These are phyloP conservation scores for Populus euphratica DNA, from an alignment of 345 rosid species.

Conservation along the genomic window DNA sequence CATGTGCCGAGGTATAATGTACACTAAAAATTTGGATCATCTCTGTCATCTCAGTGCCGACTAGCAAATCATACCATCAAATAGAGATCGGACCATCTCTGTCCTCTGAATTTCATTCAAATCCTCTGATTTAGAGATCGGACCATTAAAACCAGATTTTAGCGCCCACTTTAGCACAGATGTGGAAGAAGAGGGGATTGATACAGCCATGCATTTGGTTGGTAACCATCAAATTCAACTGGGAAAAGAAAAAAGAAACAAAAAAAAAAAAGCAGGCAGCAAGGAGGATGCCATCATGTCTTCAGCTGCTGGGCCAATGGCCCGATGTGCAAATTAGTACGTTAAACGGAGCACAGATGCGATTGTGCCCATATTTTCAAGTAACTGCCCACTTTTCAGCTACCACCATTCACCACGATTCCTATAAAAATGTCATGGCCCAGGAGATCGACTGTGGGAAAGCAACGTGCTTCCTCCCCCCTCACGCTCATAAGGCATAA, in stretches of 20 bases:
- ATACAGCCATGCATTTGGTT: too few relatives aligned
- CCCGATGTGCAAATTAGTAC: background rate
- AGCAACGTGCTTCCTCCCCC: background rate
- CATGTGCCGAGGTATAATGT: background rate
- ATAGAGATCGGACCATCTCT: background rate
- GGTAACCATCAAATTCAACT: background rate
- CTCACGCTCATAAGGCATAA: background rate
- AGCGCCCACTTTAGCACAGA: too few relatives aligned
- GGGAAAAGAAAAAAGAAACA: background rate
- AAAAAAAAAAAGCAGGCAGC: background rate
- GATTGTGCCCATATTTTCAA: background rate
- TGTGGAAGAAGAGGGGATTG: too few relatives aligned
- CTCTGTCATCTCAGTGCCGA: background rate
- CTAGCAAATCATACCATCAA: background rate
- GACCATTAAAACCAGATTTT: background rate
- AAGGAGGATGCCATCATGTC: background rate
- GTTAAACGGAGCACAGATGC: background rate
- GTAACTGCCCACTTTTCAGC: background rate
- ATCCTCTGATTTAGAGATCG: background rate
- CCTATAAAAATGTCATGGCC: background rate
- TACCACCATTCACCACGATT: background rate
- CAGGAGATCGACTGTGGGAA: background rate
- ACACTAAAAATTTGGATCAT: background rate
- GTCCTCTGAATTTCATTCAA: background rate
- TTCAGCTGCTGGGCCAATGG: background rate